These are phyloP conservation scores for Polytolypa hystricis DNA, from an alignment of 2,329 filamentous ascomycete genomes.

Conservation along the genomic window DNA sequence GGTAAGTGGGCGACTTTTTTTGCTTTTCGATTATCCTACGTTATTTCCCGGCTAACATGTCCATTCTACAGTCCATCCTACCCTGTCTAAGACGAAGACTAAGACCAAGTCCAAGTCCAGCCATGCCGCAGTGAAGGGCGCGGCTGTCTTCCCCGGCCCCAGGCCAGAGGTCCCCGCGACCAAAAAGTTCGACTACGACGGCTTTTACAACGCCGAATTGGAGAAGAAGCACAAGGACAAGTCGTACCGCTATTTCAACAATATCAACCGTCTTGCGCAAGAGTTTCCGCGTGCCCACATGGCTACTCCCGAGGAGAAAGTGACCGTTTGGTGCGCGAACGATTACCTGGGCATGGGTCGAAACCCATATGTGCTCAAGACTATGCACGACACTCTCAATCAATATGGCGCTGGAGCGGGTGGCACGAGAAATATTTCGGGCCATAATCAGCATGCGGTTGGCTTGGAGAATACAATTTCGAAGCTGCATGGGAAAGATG, in stretches of 20 bases:
- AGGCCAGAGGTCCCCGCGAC: conserved; percentile 39
- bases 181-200: conserved; percentile 75
- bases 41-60: background rate
- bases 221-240: conserved; percentile 99
- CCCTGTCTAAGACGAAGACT: conserved; percentile 6
- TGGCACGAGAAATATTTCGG: conserved; percentile 93
- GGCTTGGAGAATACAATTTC: conserved; percentile 71
- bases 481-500: conserved; percentile 81
- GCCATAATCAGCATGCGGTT: conserved; percentile 91
- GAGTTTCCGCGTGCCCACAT: conserved; percentile 95
- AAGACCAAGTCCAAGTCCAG: background rate
- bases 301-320: conserved; percentile 66
- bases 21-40: background rate
- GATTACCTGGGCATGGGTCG: conserved; percentile 98
- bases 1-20: conserved; percentile 32
- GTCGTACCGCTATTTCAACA: conserved; percentile 99
- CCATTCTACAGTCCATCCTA: conserved; percentile 8
- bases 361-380: conserved; percentile 72
- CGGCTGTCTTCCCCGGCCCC: conserved; percentile 10
- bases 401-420: conserved; percentile 91
- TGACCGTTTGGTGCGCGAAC: conserved; percentile 98
- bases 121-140: conserved; percentile 4
- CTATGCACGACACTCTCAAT: conserved; percentile 91
- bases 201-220: conserved; percentile 75
- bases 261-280: conserved; percentile 95